Evolutionary conservation across 495 filamentous ascomycete species (phyloP).

Genomic region (Penicillium silybi): DNA sequence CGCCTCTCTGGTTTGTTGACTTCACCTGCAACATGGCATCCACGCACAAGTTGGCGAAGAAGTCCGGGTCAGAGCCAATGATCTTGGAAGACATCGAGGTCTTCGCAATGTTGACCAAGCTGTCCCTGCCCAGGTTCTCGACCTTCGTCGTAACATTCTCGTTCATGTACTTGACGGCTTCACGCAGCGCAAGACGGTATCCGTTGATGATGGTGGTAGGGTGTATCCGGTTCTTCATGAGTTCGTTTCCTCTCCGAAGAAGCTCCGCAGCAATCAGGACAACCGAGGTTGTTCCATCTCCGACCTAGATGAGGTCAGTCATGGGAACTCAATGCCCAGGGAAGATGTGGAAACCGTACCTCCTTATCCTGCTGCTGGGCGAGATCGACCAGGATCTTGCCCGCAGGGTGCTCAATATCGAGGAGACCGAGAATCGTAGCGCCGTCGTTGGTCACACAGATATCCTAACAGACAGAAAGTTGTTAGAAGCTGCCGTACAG

Average conservation of each 20-base stretch:
- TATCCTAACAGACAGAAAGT: slow-evolving; percentile 58
- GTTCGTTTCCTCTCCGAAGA: slow-evolving; percentile 88
- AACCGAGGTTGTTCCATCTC: slow-evolving; percentile 96
- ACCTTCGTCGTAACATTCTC: slow-evolving; percentile 96
- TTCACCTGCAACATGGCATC: slow-evolving; percentile 96
- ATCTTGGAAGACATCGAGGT: slow-evolving; percentile 99
- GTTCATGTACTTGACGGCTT: slow-evolving; percentile 98
- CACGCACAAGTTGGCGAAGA: slow-evolving; percentile 95
- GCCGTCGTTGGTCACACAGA: slow-evolving; percentile 98
- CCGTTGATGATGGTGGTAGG: slow-evolving; percentile 99
- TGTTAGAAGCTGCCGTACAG: slow-evolving; percentile 24
- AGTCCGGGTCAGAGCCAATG: slow-evolving; percentile 92
- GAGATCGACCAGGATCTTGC: slow-evolving; percentile 96
- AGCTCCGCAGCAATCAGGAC: slow-evolving; percentile 97
- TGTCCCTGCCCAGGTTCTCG: slow-evolving; percentile 83
- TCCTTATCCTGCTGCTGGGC: slow-evolving; percentile 99
- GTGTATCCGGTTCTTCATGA: slow-evolving; percentile 99
- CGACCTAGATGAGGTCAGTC: slow-evolving; percentile 53
- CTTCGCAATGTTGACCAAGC: slow-evolving; percentile 90
- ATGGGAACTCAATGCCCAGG: background rate
- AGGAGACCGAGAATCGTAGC: slow-evolving; percentile 93
- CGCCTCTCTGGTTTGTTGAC: slow-evolving; percentile 80
- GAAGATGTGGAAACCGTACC: slow-evolving; percentile 34
- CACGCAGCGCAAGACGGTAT: slow-evolving; percentile 89
- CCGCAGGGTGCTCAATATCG: slow-evolving; percentile 95